phyloP scores from a whole-genome alignment of 2,329 filamentous ascomycete species.

The Aspergillus sp. region DNA sequence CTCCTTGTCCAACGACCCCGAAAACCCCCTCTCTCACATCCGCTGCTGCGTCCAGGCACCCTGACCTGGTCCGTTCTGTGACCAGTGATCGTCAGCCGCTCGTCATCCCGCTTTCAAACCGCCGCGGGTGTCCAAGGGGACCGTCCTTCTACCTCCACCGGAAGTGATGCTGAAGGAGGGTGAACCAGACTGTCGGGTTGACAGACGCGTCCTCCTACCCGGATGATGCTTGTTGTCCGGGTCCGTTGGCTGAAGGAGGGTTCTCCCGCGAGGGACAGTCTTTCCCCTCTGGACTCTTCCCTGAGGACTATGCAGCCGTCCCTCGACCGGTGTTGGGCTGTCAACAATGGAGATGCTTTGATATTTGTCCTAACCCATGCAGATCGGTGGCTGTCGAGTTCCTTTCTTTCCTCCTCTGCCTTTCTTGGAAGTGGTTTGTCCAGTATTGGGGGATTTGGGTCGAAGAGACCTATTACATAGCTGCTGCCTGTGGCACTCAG shows the following conservation, averaged over 20 bases:
- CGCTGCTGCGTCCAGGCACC: background rate
- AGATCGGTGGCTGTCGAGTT: constrained; percentile 9
- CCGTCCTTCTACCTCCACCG: constrained; percentile 10
- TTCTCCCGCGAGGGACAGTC: background rate
- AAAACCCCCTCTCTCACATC: constrained; percentile 1
- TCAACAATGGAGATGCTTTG: constrained; percentile 13
- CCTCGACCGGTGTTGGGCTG: constrained; percentile 13
- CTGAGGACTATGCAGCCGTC: constrained; percentile 20
- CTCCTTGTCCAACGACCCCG: constrained; percentile 2
- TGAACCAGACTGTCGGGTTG: constrained; percentile 29
- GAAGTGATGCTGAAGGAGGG: constrained; percentile 12
- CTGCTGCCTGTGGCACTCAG: background rate
- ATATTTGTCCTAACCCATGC: constrained; percentile 24
- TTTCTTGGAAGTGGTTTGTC: constrained; percentile 1
- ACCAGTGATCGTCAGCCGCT: constrained; percentile 12
- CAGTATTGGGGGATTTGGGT: background rate
- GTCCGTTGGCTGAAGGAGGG: constrained; percentile 1
- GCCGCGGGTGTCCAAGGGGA: constrained; percentile 15
- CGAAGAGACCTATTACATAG: background rate
- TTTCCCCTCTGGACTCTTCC: background rate
- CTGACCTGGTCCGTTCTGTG: background rate
- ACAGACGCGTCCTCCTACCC: constrained; percentile 14
- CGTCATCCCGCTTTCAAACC: constrained; percentile 13
- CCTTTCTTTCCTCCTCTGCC: constrained; percentile 4
- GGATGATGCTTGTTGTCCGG: background rate